Evolutionary conservation across 768 basidiomycete species (phyloP), one percentile per base, ranked within the genome.

Genomic region (Calvatia gigantea): DNA sequence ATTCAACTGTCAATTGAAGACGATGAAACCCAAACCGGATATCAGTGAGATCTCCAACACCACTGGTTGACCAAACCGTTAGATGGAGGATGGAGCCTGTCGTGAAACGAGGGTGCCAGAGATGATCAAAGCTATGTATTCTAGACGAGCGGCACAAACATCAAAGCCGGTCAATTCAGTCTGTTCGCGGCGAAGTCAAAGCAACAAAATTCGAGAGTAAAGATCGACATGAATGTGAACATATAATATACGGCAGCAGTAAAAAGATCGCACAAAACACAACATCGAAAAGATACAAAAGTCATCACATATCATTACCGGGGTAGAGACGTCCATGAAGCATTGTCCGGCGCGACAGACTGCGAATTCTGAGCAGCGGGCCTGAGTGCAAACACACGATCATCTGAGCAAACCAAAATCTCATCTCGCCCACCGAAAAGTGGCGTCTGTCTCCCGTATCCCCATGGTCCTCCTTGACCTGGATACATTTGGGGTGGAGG

Each of bases 331-430:
- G 70, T 64, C 72, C 74, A 72, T 53, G 80, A 80, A 41, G 65
- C 69, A 60, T 70, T 73, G 64, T 79, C 78, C 25, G 76, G 70
- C 66, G 66, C 68, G 32, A 71, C 64, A 58, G 76, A 74, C 44
- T 65, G 64, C 32, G 33, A 51, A 15, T 60, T 49, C 29, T 61
- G 59, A 39, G 73, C 67, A 55, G 76, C 70, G 59, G 86, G 73
- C 45, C 85, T 82, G 51, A 94, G 69, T 39, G 85, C 80, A 65
- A 93, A 72, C 57, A 94, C 85, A 31, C 88, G 83, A 70, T 96
- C 94, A 62, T 95, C 94, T 3, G 90, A 92, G 32, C 92, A 89
- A 70, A 95, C 84, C 59, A 96, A 73, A 66, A 97, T 92, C 70
- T 97, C 93, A 57, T 91, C 88, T 25, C 89, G 79, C 11, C 79